Evolutionary conservation across 2,329 filamentous ascomycete genomes (phyloP), one percentile per base, ranked within the genome.

Genomic region (Bipolaris bicolor): DNA sequence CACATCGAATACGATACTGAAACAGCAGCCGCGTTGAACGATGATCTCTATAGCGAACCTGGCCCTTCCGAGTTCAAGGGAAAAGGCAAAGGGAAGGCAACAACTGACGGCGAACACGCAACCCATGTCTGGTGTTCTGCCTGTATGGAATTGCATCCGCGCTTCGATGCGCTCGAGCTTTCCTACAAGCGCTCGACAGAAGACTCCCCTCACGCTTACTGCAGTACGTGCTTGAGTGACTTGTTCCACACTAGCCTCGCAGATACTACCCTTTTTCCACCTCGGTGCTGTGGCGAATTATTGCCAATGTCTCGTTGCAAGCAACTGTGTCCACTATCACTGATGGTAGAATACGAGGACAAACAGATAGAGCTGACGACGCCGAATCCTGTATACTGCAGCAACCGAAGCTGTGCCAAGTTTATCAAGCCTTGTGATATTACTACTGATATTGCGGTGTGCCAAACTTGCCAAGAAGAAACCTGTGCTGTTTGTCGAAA

Each of bases 181-280:
- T 29, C 10, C 16, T 63, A 58, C 50, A 60, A 58, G 36, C 60
- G 55, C n/a, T n/a, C 47, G 26, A 53, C 41, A 9, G 57, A 64
- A 3, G 34, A 31, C 3, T 37, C 39, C 44, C n/a, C 13, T 36
- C 63, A 70, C 26, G 54, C 55, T 10, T 71, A 68, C 49, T 71
- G 68, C 49, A 46, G 60, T 2, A 43, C 31, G 6, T 71, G 68
- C 46, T 26, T 70, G 7, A 45, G 53, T 18, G 62, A 62, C 36
- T 59, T 69, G 20, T 68, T 70, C 55, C 22, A 56, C 31, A 39
- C 51, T 2, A 55, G 60, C 22, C 41, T 65, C 7, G 55, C 49
- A 13, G 65, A 71, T 33, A 62, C 61, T n/a, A 54, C 52, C 1
- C 54, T 67, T 7, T 71, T 67, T 24, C 68, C 67, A 1, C 67